Evolutionary conservation across 768 basidiomycete species (phyloP), one percentile per base, ranked within the genome.

Genomic region (Suillus lakei): DNA sequence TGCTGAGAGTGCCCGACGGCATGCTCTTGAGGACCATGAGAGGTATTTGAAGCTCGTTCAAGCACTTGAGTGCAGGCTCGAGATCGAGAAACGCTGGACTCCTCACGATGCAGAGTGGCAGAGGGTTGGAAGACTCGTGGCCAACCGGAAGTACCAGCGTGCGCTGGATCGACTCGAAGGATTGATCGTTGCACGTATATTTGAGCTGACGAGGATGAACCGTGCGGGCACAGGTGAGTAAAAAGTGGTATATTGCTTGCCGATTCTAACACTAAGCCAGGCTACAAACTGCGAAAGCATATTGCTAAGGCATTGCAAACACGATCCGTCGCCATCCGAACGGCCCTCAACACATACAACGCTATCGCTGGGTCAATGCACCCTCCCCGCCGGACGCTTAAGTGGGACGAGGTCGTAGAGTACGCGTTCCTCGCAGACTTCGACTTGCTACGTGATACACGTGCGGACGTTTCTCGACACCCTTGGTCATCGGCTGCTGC

Each of bases 401-500:
- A 44, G 43, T 44, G 43, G 43, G 43, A 44, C 9, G 21, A 44
- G 5, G 21, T 44, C 1, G 43, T 44, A 0, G 43, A 44, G 4
- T 44, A 44, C n/a, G 43, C 16, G 9, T 44, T 44, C n/a, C 43
- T 44, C 2, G 21, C 43, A 0, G 9, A 44, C 9, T 44, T 72
- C 36, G 66, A 67, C n/a, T 60, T 70, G 8, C 67, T 74, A n/a
- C 63, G 64, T 28, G 60, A 70, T 44, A 63, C 63, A 2, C 61
- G 65, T 15, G 53, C 64, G 15, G 69, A 75, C n/a, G 61, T 75
- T 18, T 69, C 55, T 5, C 10, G 61, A 26, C 43, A 41, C 8
- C 65, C 64, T 15, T 73, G 73, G 73, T 63, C 69, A 1, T 26
- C 61, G 2, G 64, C 72, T 9, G 59, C 53, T 4, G 64, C 65